Percentiles rank a stretch among this genome's conserved stretches.
phyloP scores from a whole-genome alignment of 768 basidiomycete species.

The Asterophora lycoperdoides region DNA sequence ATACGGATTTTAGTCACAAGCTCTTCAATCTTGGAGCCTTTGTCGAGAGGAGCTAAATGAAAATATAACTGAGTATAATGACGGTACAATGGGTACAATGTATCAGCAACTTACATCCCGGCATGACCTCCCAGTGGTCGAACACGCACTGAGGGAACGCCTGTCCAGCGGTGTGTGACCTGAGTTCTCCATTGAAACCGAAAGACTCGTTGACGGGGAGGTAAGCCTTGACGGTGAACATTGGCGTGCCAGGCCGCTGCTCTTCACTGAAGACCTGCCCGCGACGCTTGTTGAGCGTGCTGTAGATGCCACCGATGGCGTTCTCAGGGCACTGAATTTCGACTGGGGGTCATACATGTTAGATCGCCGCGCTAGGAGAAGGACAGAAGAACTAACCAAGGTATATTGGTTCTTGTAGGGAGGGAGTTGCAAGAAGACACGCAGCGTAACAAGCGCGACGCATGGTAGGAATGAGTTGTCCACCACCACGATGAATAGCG shows the following conservation, averaged over 20 bases:
- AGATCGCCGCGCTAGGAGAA: background rate
- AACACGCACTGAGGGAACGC: conserved; percentile 97
- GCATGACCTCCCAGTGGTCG: conserved; percentile 90
- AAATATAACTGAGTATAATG: conserved; percentile 1
- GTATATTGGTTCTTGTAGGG: conserved; percentile 95
- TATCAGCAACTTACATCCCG: conserved; percentile 53
- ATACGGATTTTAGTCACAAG: conserved; percentile 77
- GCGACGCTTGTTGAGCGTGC: conserved; percentile 90
- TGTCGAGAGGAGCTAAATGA: conserved; percentile 66
- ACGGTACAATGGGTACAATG: background rate
- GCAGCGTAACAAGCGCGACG: conserved; percentile 97
- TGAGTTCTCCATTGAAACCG: conserved; percentile 96
- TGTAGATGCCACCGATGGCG: conserved; percentile 98
- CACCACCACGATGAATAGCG: conserved; percentile 99
- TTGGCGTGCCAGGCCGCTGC: conserved; percentile 94
- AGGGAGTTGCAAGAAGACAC: conserved; percentile 84
- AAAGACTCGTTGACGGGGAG: conserved; percentile 90
- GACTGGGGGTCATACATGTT: conserved; percentile 41
- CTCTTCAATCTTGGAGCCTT: conserved; percentile 88
- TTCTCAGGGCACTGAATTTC: conserved; percentile 99
- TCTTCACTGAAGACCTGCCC: conserved; percentile 99
- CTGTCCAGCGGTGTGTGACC: conserved; percentile 90
- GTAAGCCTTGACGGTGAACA: conserved; percentile 99
- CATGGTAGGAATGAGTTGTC: conserved; percentile 96
- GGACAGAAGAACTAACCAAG: conserved; percentile 50